phyloP scores from a whole-genome alignment of 331 rosid species.

The Cydonia oblonga region DNA sequence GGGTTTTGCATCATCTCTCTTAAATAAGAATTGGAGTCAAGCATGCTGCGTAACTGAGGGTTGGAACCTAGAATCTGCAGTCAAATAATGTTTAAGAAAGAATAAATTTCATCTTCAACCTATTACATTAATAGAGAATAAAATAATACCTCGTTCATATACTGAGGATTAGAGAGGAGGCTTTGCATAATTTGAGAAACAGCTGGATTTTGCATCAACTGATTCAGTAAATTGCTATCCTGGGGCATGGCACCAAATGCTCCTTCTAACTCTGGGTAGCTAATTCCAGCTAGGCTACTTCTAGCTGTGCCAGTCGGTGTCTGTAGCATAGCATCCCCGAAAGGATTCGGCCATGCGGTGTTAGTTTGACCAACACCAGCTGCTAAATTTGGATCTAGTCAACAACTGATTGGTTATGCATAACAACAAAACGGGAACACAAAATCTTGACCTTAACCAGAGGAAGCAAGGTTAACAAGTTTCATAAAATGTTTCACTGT shows the following conservation, averaged over 20 bases:
- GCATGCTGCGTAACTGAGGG: constrained; percentile 44
- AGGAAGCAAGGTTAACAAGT: neutral
- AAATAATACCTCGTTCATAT: constrained; percentile 58
- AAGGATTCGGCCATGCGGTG: constrained; percentile 35
- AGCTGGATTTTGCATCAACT: constrained; percentile 79
- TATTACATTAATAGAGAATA: neutral
- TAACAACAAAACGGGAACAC: neutral
- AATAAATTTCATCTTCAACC: constrained; percentile 4
- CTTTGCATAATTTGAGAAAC: constrained; percentile 82
- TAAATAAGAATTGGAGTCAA: constrained; percentile 52
- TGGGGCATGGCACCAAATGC: constrained; percentile 45
- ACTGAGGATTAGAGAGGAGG: constrained; percentile 67
- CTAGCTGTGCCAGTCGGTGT: constrained; percentile 50
- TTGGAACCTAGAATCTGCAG: constrained; percentile 28
- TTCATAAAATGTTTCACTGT: too few species aligned
- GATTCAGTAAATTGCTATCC: constrained; percentile 46
- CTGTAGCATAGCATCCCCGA: constrained; percentile 48
- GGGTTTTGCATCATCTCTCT: constrained; percentile 86
- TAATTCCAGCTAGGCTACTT: constrained; percentile 5
- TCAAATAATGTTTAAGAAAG: constrained; percentile 10
- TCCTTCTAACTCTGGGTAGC: constrained; percentile 55
- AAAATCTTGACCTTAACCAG: constrained; percentile 1
- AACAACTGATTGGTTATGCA: neutral
- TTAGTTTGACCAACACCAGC: constrained; percentile 55
- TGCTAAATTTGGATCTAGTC: constrained; percentile 23